Evolutionary conservation across 176 grass and related monocot species (phyloP), one percentile per base, ranked within the genome.

Genomic region (Triticum monococcum): DNA sequence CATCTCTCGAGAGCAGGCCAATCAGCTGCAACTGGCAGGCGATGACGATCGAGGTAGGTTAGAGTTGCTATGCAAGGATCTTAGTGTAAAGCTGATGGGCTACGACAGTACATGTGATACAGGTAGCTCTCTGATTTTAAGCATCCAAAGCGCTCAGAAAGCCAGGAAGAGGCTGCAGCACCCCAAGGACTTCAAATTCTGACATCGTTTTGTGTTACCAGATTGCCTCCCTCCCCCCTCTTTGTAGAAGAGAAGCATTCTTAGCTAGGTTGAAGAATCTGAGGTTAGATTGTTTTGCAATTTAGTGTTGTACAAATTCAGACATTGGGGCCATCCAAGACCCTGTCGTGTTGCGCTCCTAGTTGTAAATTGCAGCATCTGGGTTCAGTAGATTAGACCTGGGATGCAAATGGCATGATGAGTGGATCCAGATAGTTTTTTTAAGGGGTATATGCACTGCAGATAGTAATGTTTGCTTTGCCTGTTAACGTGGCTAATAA

Each of bases 41-140:
- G 81, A 73, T 3, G 86, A 98, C 36, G 88, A 95, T 63, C 87
- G 79, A 67, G 72, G 7, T 79, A 89, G 86, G 82, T 78, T 98
- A 68, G 68, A 17, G 38, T 72, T 95, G n/a, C 30, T 98, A 75
- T 94, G 92, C 81, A 89, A 91, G 57, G 92, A 95, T 43, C 77
- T 94, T 46, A 70, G 64, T 73, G 26, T 92, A 50, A 95, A 94
- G 67, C 88, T 95, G 22, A 92, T 95, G 96, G 96, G 96, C 13
- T 92, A 83, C 25, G 81, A 90, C 81, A 82, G 4, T 86, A 88
- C 84, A 14, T 94, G 88, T 18, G 81, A 84, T 50, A 22, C 82
- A 75, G 69, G 78, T 52, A 78, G 62, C 73, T 81, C 90, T 68
- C 80, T 98, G 71, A 94, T 98, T 87, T 41, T 75, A 80, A 84